Base-by-base conservation (phyloP, 139 green algal species). In the Pleodorina starrii region DNA sequence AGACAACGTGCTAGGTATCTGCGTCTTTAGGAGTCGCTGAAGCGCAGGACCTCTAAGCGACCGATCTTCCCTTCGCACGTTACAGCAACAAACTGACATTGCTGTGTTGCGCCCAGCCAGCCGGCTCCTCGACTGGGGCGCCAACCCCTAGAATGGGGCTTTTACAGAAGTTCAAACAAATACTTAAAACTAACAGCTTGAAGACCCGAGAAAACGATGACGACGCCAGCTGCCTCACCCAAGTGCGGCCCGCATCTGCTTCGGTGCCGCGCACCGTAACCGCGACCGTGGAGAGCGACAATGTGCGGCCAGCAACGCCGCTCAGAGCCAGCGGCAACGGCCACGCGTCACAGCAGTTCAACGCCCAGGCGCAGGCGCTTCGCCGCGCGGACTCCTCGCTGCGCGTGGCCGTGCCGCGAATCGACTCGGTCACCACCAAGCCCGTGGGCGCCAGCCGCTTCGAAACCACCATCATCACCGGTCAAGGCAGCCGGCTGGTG, bases 381-480 rank as follows among this genome's bases (percentile, higher is more conserved):
- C 54, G 54, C 21, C 78, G 51, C 21, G 40, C 73, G 9, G 78
- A 85, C 54, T 85, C 78, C 54, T 85, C 78, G 23, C 16, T 54
- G 4, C 76, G 38, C 11, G 35, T 12, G 12, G 29, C 54, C 25
- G n/a, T 73, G 7, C 54, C 78, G 36, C 63, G 82, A 19, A 59
- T 80, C 14, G 82, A 88, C 63, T 59, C 35, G 23, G n/a, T 88
- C 35, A 80, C 80, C 14, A 87, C 80, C 32, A 76, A 40, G 36
- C 38, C 80, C n/a, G 19, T 35, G 25, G 50, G 50, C 5, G 40
- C 32, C 80, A 63, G 40, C 60, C 80, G 80, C 12, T 86, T 86
- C 36, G 84, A 89, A 40, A 82, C 68, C 35, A 89, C 84, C 38
- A 51, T 89, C 27, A 82, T 89, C 32, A 76, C 75, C 32, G 69